phyloP scores from a whole-genome alignment of 169 alveolate species.

The Eimeria zaria region DNA sequence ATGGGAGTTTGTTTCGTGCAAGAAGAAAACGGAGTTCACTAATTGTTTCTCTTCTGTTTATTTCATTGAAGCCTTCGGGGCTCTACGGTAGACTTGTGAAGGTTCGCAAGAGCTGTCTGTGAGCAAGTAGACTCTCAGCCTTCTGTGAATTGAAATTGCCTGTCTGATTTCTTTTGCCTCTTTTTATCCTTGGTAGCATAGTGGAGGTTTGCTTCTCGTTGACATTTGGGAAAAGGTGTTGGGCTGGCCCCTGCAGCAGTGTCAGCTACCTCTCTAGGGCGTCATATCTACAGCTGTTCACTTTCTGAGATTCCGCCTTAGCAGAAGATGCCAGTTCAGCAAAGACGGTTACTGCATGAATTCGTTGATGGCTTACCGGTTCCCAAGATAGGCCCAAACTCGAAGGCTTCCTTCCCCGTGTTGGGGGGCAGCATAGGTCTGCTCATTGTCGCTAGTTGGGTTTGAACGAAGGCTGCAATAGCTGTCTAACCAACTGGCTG shows the following conservation, averaged over 20 bases:
- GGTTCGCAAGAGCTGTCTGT: too few relatives aligned
- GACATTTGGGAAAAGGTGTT: background rate
- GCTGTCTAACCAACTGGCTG: background rate
- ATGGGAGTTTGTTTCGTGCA: background rate
- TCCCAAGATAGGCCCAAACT: constrained; percentile 78
- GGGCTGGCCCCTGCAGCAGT: background rate
- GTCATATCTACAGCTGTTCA: background rate
- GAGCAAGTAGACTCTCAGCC: too few relatives aligned
- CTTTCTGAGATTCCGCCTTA: background rate
- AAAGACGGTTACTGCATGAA: background rate
- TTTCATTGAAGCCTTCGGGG: too few relatives aligned
- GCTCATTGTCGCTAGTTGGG: constrained; percentile 81
- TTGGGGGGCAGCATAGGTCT: constrained; percentile 92
- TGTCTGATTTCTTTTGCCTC: too few relatives aligned
- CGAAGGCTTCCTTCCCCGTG: constrained; percentile 84
- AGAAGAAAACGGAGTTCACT: too few relatives aligned
- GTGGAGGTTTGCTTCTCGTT: too few relatives aligned
- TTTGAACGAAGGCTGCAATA: background rate
- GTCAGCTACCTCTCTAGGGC: background rate
- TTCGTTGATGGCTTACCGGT: constrained; percentile 37
- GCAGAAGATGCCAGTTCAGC: background rate
- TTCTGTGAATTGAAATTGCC: too few relatives aligned
- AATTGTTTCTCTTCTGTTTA: too few relatives aligned
- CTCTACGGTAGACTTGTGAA: too few relatives aligned
- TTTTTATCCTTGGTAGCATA: too few relatives aligned